Percentiles rank a stretch among this genome's conserved stretches.
Conservation (phyloP, 768 basidiomycete genomes). For the Tricholoma hemisulphureum region DNA sequence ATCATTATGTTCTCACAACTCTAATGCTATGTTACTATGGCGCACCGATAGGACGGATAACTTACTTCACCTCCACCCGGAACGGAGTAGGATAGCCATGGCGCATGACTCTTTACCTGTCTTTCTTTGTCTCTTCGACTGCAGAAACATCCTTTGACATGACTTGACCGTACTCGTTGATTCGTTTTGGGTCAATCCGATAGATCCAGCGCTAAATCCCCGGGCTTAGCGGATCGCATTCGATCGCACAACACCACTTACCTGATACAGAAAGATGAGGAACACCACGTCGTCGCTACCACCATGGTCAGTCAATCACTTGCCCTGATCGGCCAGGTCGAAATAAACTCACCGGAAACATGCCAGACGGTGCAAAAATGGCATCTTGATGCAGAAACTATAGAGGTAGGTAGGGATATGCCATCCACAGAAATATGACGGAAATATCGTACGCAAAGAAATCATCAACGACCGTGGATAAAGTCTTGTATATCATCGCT, state of each 20-base stretch:
- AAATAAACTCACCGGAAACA: slow-evolving; percentile 60
- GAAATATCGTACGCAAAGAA: slow-evolving; percentile 70
- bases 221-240: slow-evolving; percentile 15
- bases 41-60: slow-evolving; percentile 12
- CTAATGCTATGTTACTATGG: slow-evolving; percentile 9
- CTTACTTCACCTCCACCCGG: slow-evolving; percentile 24
- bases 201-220: slow-evolving; percentile 88
- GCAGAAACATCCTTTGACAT: slow-evolving; percentile 46
- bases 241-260: slow-evolving; percentile 32
- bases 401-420: slow-evolving; percentile 11
- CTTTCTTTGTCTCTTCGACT: slow-evolving; percentile 57
- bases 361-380: slow-evolving; percentile 85
- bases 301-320: slow-evolving; percentile 20
- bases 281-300: slow-evolving; percentile 83
- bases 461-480: slow-evolving; percentile 90
- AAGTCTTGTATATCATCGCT: slow-evolving; percentile 93
- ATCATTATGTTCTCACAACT: slow-evolving; percentile 19
- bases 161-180: slow-evolving; percentile 96
- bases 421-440: slow-evolving; percentile 4
- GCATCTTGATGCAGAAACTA: slow-evolving; percentile 97
- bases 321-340: slow-evolving; percentile 16
- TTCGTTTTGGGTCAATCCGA: slow-evolving; percentile 88
- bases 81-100: slow-evolving; percentile 12
- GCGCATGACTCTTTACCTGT: slow-evolving; percentile 33
- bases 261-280: slow-evolving; percentile 90